A percentile compares a stretch with the other conserved stretches of the same genome.
phyloP scores from a whole-genome alignment of 495 filamentous ascomycete genomes.

The Tricharina praecox region DNA sequence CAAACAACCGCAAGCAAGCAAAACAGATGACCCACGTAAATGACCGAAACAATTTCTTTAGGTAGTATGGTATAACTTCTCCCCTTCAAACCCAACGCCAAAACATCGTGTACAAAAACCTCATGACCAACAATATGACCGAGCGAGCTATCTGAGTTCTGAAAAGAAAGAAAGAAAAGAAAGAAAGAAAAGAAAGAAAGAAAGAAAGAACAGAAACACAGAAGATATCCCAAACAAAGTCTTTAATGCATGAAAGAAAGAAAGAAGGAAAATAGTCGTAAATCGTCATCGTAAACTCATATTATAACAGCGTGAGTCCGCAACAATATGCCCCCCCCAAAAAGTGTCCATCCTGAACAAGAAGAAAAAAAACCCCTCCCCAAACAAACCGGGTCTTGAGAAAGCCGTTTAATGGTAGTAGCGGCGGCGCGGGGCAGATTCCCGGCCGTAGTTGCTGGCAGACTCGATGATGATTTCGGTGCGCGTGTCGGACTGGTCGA shows the following conservation, averaged over 20 bases:
- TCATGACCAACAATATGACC: too few relatives aligned
- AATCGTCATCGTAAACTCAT: not conserved
- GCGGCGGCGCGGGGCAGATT: too few relatives aligned
- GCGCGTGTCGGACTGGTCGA: too few relatives aligned
- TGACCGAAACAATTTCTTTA: constrained; percentile 8
- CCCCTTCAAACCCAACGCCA: too few relatives aligned
- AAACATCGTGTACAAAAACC: too few relatives aligned
- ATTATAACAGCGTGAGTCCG: not conserved
- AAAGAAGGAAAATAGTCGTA: constrained; percentile 9
- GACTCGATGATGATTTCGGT: constrained; percentile 25
- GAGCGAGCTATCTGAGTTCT: too few relatives aligned
- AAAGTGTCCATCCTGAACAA: too few relatives aligned
- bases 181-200: constrained; percentile 6
- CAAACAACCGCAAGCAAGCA: too few relatives aligned
- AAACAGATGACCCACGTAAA: constrained; percentile 11
- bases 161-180: not conserved
- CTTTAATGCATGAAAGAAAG: too few relatives aligned
- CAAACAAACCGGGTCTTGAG: too few relatives aligned
- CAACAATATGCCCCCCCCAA: constrained; percentile 2
- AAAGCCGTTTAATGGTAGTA: constrained; percentile 25
- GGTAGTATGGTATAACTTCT: too few relatives aligned
- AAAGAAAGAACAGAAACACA: constrained; percentile 5
- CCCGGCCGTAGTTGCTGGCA: not conserved
- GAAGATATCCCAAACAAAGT: constrained; percentile 2
- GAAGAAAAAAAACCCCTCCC: too few relatives aligned